phyloP scores from a whole-genome alignment of 768 basidiomycete species.

The Trichaptum fuscoviolaceum region DNA sequence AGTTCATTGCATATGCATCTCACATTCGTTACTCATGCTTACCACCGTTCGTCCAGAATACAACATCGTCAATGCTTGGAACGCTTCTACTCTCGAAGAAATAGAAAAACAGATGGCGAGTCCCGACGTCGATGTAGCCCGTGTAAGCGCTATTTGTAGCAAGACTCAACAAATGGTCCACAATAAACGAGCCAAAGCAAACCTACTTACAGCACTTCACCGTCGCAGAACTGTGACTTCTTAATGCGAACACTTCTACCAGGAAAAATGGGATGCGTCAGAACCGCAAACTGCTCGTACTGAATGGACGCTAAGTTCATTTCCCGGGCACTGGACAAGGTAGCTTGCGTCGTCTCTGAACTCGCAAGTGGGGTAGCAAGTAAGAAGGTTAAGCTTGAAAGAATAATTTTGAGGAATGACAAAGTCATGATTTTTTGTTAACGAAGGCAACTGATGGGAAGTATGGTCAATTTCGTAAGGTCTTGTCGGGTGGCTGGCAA shows the following conservation, averaged over 20 bases:
- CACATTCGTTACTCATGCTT: constrained; percentile 5
- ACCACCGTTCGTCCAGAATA: constrained; percentile 57
- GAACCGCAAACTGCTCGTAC: not conserved
- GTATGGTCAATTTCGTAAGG: too few relatives aligned
- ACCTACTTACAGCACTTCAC: constrained; percentile 24
- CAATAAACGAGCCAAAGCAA: constrained; percentile 1
- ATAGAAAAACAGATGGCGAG: constrained; percentile 66
- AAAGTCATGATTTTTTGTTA: too few relatives aligned
- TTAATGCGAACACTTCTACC: constrained; percentile 30
- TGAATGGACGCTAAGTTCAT: not conserved
- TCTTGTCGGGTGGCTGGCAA: too few relatives aligned
- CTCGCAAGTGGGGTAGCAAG: too few relatives aligned
- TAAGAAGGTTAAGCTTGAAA: too few relatives aligned
- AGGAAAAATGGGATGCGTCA: not conserved
- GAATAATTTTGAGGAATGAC: too few relatives aligned
- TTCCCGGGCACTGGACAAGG: not conserved
- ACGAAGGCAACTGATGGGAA: too few relatives aligned
- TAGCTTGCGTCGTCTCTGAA: not conserved
- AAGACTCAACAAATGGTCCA: not conserved
- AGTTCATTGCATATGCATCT: not conserved
- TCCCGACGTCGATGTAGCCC: constrained; percentile 63
- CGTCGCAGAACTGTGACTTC: constrained; percentile 38
- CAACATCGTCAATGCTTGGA: constrained; percentile 53
- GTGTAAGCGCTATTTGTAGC: constrained; percentile 43
- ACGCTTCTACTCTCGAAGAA: constrained; percentile 67